Percentiles rank a stretch among this genome's conserved stretches.
Conservation (phyloP, 2,329 filamentous ascomycete genomes). For the Cladophialophora carrionii region DNA sequence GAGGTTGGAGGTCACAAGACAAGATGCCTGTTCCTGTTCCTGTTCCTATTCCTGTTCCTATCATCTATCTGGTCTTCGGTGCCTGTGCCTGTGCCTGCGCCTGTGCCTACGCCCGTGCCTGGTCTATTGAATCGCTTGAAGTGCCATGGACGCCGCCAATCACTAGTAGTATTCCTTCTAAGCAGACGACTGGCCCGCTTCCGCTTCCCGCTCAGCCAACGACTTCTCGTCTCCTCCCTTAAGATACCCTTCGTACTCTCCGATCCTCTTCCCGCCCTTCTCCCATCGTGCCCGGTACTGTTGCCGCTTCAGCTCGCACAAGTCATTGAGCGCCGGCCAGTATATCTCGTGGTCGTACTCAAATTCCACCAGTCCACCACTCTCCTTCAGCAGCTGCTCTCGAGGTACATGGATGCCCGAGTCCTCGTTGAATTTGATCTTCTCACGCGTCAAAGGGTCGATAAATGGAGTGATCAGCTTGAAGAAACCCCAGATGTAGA, state of each 20-base stretch:
- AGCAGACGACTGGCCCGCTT: slow-evolving; percentile 9
- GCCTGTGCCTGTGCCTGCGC: slow-evolving; percentile 8
- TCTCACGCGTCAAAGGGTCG: slow-evolving; percentile 88
- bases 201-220: slow-evolving; percentile 42
- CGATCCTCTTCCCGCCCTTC: slow-evolving; percentile 75
- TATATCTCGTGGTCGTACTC: slow-evolving; percentile 86
- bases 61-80: neutral
- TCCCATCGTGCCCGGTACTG: slow-evolving; percentile 73
- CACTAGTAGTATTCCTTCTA: neutral
- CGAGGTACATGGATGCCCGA: slow-evolving; percentile 78
- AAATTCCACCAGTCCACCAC: slow-evolving; percentile 81
- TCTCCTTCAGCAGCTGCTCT: slow-evolving; percentile 78
- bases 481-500: slow-evolving; percentile 91
- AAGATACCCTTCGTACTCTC: slow-evolving; percentile 87
- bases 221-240: slow-evolving; percentile 62
- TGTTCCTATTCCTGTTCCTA: slow-evolving; percentile 10
- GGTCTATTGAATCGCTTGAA: neutral
- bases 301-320: slow-evolving; percentile 68
- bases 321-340: slow-evolving; percentile 80
- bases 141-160: slow-evolving; percentile 6
- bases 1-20: slow-evolving; percentile 15
- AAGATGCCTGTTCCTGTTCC: slow-evolving; percentile 17
- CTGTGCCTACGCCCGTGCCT: slow-evolving; percentile 8
- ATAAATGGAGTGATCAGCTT: slow-evolving; percentile 96
- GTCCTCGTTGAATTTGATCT: slow-evolving; percentile 97